Evolutionary conservation across 2,329 filamentous ascomycete species (phyloP).

Genomic region (Scedosporium minutisporum): DNA sequence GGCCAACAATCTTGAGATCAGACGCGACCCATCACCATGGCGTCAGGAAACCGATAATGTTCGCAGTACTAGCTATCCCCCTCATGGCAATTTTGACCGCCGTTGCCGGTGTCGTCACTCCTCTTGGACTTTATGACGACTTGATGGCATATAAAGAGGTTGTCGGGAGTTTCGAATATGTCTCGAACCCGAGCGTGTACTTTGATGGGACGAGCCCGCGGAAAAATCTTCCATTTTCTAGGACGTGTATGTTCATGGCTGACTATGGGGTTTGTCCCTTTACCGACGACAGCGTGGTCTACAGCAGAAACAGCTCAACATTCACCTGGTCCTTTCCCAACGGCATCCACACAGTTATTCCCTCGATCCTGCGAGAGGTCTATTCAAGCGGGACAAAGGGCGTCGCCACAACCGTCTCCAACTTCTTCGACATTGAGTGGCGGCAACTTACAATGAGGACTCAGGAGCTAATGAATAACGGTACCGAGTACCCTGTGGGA

Average conservation of each 20-base stretch:
- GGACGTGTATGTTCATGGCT: no score
- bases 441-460: slow-evolving; percentile 7
- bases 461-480: background rate
- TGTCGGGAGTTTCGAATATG: background rate
- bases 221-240: no score
- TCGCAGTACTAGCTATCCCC: no score
- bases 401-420: slow-evolving; percentile 22
- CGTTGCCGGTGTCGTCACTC: slow-evolving; percentile 6
- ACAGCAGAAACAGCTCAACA: no score
- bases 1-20: no score
- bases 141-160: background rate
- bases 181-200: background rate
- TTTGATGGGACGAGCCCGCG: no score
- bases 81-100: background rate
- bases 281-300: no score
- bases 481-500: slow-evolving; percentile 3
- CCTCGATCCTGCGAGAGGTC: background rate
- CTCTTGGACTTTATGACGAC: slow-evolving; percentile 7
- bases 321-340: no score
- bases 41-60: no score
- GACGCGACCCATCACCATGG: no score
- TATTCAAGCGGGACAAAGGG: background rate
- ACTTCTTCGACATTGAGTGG: slow-evolving; percentile 32
- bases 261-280: no score
- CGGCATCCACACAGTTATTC: background rate